Evolutionary conservation across 169 alveolate genomes (phyloP).

Genomic region (Plasmodium adleri): DNA sequence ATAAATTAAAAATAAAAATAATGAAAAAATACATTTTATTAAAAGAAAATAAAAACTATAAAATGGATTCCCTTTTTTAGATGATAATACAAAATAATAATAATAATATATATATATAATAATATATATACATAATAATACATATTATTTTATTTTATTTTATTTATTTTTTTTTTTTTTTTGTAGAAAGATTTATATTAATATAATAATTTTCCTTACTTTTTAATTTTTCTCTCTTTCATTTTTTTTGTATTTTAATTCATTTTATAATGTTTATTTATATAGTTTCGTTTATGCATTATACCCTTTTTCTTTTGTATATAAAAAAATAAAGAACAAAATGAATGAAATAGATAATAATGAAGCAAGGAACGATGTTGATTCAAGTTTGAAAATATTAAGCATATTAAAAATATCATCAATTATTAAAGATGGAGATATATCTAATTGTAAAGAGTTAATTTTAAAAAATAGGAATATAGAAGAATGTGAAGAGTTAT

Average conservation of each 20-base stretch:
- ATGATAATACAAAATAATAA: too few relatives aligned
- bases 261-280: not conserved
- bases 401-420: conserved; percentile 80
- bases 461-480: conserved; percentile 78
- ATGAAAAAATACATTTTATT: too few relatives aligned
- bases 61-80: too few relatives aligned
- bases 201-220: too few relatives aligned
- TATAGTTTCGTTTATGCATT: not conserved
- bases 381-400: conserved; percentile 39
- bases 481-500: conserved; percentile 81
- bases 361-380: conserved; percentile 3
- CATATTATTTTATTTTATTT: too few relatives aligned
- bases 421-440: conserved; percentile 79
- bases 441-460: conserved; percentile 78
- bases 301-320: not conserved
- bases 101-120: too few relatives aligned
- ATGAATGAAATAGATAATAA: conserved; percentile 30
- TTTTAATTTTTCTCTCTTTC: not conserved
- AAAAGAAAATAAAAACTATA: too few relatives aligned
- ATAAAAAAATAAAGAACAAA: conserved; percentile 3
- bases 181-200: too few relatives aligned
- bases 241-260: not conserved
- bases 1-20: too few relatives aligned
- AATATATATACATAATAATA: too few relatives aligned
- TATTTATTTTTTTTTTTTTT: too few relatives aligned